Conservation (phyloP, 2,329 filamentous ascomycete genomes). For the Aspergillus novoparasiticus region DNA sequence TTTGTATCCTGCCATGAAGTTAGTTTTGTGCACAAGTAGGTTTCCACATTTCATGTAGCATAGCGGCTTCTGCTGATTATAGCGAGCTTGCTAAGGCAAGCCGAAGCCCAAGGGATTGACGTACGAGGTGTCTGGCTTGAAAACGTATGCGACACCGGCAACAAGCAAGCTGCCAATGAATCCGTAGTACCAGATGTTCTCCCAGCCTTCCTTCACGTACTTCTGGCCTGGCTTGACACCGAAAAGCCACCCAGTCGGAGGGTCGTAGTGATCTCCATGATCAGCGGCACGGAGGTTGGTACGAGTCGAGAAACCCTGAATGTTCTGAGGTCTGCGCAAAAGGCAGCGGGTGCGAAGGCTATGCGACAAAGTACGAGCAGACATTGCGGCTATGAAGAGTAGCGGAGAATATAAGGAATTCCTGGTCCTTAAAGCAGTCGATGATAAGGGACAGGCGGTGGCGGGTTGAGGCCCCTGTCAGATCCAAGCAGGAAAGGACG, state of each 20-base stretch:
- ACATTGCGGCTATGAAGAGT: conserved; percentile 37
- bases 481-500: conserved; percentile 14
- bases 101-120: conserved; percentile 46
- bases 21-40: conserved; percentile 15
- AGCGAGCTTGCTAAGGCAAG: background rate
- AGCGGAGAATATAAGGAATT: conserved; percentile 5
- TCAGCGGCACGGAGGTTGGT: conserved; percentile 47
- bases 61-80: background rate
- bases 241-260: conserved; percentile 88
- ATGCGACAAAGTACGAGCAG: conserved; percentile 41
- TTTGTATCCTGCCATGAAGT: conserved; percentile 77
- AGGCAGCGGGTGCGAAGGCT: conserved; percentile 44
- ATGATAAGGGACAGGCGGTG: conserved; percentile 22
- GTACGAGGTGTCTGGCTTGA: conserved; percentile 98
- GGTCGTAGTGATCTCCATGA: conserved; percentile 81
- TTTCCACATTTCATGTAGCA: background rate
- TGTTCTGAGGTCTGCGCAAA: conserved; percentile 37
- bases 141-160: conserved; percentile 80
- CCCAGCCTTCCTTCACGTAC: conserved; percentile 95
- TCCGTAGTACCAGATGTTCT: conserved; percentile 80
- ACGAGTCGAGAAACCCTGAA: conserved; percentile 45
- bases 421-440: conserved; percentile 12
- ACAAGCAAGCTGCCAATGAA: conserved; percentile 77
- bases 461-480: conserved; percentile 23
- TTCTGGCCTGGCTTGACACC: conserved; percentile 95